Base-by-base conservation (phyloP, 106 monocot genomes). In the Xerophyta viscosa region DNA sequence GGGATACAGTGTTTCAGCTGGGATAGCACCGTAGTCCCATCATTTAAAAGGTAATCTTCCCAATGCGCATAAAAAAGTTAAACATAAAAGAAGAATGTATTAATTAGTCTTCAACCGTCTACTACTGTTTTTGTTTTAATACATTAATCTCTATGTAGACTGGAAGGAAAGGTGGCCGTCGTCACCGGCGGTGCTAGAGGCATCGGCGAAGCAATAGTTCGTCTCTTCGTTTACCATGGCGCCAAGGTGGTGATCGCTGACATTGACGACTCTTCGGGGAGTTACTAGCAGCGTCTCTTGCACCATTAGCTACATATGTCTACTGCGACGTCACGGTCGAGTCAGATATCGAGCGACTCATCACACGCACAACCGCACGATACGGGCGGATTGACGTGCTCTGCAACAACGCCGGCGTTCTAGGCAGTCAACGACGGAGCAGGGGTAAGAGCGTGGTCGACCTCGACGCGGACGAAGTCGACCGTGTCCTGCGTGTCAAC, bases 401-500 rank as follows among this genome's bases (percentile, higher is more conserved):
- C 29, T 41, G 64, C 64, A 71, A 58, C 64, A 71, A 71, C 44
- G 71, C 71, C 22, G 71, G 71, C 19, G 49, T 71, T 10, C 64
- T 71, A 3, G 71, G 65, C 13, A 41, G 45, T 17, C 71, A 65
- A 20, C 11, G 17, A 8, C 8, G 45, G 10, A 5, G 61, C 22
- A 22, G 7, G 11, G 11, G 56, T 20, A 63, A 43, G 50, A 64
- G 50, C 48, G 58, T 71, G 24, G 13, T 24, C 8, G 57, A 64
- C 3, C 36, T 71, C 26, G 64, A 71, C 23, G 48, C 50, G 5
- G 56, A 57, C 23, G 71, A 71, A 46, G 29, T 71, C 41, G 71
- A 71, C 29, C 42, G 21, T 4, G 64, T 71, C 22, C 39, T 64
- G 56, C 56, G 50, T 8, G 65, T 72, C 15, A 65, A 64, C 51